Evolutionary conservation across 768 basidiomycete genomes (phyloP).

Genomic region (Naganishia friedmannii): DNA sequence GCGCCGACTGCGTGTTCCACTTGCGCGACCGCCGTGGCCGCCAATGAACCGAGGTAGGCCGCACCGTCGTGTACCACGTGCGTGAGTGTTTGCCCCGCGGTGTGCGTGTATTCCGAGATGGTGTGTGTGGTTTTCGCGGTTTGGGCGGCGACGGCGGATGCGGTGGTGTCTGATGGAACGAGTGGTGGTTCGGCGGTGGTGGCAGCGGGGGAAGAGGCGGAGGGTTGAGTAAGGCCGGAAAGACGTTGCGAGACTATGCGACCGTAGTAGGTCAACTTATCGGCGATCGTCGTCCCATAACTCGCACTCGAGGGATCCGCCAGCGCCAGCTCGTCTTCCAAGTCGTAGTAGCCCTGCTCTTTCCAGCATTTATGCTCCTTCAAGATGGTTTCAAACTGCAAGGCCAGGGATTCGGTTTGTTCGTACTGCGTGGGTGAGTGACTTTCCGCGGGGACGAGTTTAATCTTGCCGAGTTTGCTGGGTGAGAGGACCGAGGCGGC

Average conservation of each 20-base stretch:
- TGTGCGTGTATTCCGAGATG: constrained; percentile 32
- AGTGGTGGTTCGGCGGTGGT: neutral
- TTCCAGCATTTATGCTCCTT: constrained; percentile 45
- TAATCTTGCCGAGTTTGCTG: constrained; percentile 42
- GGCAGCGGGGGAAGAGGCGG: neutral
- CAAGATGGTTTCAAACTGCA: constrained; percentile 39
- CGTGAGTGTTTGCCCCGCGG: constrained; percentile 35
- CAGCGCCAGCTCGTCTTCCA: constrained; percentile 31
- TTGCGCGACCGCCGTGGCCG: too few relatives aligned
- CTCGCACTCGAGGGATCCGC: neutral
- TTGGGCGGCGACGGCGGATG: constrained; percentile 7
- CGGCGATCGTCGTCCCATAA: constrained; percentile 21
- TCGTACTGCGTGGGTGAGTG: constrained; percentile 44
- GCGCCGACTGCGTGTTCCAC: constrained; percentile 29
- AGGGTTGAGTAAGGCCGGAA: neutral
- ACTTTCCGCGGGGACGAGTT: constrained; percentile 29
- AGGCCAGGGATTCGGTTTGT: constrained; percentile 39
- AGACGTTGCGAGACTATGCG: neutral
- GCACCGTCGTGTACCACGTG: constrained; percentile 41
- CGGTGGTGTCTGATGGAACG: neutral
- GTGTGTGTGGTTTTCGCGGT: constrained; percentile 26
- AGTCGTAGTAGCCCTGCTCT: constrained; percentile 47
- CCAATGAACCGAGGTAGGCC: constrained; percentile 33
- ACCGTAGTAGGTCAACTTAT: constrained; percentile 19
- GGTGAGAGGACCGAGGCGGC: neutral